These are phyloP conservation scores for Thyridium curvatum DNA, from an alignment of 2,329 filamentous ascomycete species.

Conservation along the genomic window DNA sequence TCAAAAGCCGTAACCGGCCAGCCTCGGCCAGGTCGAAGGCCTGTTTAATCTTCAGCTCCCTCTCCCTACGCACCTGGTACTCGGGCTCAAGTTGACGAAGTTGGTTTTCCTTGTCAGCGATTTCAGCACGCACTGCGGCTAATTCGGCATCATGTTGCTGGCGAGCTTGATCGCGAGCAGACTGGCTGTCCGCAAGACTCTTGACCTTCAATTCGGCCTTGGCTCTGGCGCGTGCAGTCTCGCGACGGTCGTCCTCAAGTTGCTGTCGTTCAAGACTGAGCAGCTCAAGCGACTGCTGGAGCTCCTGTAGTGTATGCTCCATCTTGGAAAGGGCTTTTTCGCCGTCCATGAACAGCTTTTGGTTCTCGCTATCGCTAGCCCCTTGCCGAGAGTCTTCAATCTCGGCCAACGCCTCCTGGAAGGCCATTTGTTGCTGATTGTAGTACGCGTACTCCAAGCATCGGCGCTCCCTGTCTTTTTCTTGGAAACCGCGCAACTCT, in stretches of 20 bases:
- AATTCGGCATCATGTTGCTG: slow-evolving; percentile 67
- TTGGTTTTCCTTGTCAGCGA: slow-evolving; percentile 69
- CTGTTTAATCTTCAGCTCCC: slow-evolving; percentile 65
- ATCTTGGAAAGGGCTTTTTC: slow-evolving; percentile 74
- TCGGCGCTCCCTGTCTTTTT: slow-evolving; percentile 85
- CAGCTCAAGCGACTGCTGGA: slow-evolving; percentile 78
- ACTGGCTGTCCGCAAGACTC: slow-evolving; percentile 75
- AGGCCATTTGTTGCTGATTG: slow-evolving; percentile 77
- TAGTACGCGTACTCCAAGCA: slow-evolving; percentile 95
- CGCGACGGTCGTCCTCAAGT: slow-evolving; percentile 82
- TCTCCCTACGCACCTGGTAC: slow-evolving; percentile 65
- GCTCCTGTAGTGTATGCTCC: slow-evolving; percentile 70
- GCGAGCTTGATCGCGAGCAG: slow-evolving; percentile 67
- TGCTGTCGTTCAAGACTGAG: slow-evolving; percentile 79
- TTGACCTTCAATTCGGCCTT: slow-evolving; percentile 84
- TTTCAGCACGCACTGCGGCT: slow-evolving; percentile 64
- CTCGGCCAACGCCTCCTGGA: slow-evolving; percentile 70
- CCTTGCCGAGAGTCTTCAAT: slow-evolving; percentile 77
- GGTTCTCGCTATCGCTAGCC: slow-evolving; percentile 75
- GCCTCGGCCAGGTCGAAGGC: slow-evolving; percentile 73
- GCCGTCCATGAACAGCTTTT: slow-evolving; percentile 67
- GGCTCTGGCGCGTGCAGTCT: slow-evolving; percentile 71
- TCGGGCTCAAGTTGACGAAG: slow-evolving; percentile 69
- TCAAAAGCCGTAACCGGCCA: slow-evolving; percentile 71
- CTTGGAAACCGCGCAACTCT: slow-evolving; percentile 87